These are phyloP conservation scores for Psophocarpus tetragonolobus DNA, from an alignment of 306 rosid species.

Conservation along the genomic window DNA sequence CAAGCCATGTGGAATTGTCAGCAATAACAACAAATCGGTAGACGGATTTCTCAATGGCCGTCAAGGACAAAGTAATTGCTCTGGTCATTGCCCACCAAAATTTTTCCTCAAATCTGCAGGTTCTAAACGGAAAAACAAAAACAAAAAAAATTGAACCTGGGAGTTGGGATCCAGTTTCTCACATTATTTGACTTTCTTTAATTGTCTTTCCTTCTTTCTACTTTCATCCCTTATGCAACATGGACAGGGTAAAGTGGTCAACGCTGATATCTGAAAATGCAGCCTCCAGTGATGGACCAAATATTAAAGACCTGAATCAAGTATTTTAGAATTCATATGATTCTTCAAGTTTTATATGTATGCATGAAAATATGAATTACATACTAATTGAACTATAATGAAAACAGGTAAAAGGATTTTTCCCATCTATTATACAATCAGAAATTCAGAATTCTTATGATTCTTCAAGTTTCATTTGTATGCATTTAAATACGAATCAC, in stretches of 20 bases:
- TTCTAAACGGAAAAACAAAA: slow-evolving; percentile 27
- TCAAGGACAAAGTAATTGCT: slow-evolving; percentile 24
- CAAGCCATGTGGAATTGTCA: slow-evolving; percentile 28
- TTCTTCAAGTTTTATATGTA: background rate
- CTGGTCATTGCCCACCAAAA: slow-evolving; percentile 28
- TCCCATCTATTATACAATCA: background rate
- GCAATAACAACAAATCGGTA: slow-evolving; percentile 20
- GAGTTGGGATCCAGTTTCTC: slow-evolving; percentile 26
- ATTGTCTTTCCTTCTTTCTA: slow-evolving; percentile 33
- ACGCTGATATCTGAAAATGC: slow-evolving; percentile 21
- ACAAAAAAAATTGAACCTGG: slow-evolving; percentile 19
- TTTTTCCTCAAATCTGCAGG: slow-evolving; percentile 34
- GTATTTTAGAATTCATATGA: background rate
- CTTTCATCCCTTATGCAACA: slow-evolving; percentile 20
- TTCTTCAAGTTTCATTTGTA: background rate
- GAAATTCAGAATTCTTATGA: slow-evolving; percentile 2
- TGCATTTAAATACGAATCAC: background rate
- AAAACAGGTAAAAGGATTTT: background rate
- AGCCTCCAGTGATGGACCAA: slow-evolving; percentile 26
- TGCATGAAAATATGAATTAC: background rate
- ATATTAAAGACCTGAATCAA: slow-evolving; percentile 35
- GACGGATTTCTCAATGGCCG: slow-evolving; percentile 22
- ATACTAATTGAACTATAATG: background rate
- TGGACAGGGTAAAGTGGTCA: slow-evolving; percentile 21
- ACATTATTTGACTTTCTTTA: slow-evolving; percentile 30